Evolutionary conservation across 352 stramenopile species (phyloP).

Genomic region (Phytophthora capsici): DNA sequence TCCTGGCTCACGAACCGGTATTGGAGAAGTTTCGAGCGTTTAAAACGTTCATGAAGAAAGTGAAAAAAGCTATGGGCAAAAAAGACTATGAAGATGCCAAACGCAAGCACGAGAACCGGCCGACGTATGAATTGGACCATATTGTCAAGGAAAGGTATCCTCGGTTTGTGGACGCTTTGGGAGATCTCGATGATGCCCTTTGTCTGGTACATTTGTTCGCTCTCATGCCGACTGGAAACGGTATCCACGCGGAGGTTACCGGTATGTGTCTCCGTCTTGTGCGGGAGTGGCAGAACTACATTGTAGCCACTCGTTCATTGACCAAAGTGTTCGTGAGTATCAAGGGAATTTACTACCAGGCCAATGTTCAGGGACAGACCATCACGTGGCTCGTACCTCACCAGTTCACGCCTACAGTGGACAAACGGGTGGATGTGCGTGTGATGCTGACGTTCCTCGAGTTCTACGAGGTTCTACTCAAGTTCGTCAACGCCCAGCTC

Average conservation of each 20-base stretch:
- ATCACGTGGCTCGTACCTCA: slow-evolving; percentile 99
- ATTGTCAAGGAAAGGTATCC: slow-evolving; percentile 99
- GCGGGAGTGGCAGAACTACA: slow-evolving; percentile 97
- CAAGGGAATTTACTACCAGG: slow-evolving; percentile 99
- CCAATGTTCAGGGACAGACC: slow-evolving; percentile 90
- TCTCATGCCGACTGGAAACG: slow-evolving; percentile 91
- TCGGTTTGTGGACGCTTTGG: slow-evolving; percentile 96
- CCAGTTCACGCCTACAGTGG: slow-evolving; percentile 97
- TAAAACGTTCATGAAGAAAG: slow-evolving; percentile 99
- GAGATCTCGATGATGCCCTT: slow-evolving; percentile 99
- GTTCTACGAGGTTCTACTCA: slow-evolving; percentile 98
- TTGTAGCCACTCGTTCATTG: slow-evolving; percentile 90
- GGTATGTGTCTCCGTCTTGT: slow-evolving; percentile 93
- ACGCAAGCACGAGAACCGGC: slow-evolving; percentile 87
- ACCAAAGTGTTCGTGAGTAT: slow-evolving; percentile 99
- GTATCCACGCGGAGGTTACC: slow-evolving; percentile 89
- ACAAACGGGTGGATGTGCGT: slow-evolving; percentile 97
- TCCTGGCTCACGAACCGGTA: slow-evolving; percentile 97
- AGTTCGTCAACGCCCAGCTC: slow-evolving; percentile 99
- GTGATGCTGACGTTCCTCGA: slow-evolving; percentile 99
- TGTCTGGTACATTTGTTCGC: slow-evolving; percentile 98
- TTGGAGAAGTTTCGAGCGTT: slow-evolving; percentile 98
- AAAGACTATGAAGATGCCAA: slow-evolving; percentile 84
- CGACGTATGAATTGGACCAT: slow-evolving; percentile 97
- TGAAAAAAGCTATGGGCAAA: slow-evolving; percentile 87